These are phyloP conservation scores for Phoma sp. DNA, from an alignment of 2,329 filamentous ascomycete genomes.

Conservation along the genomic window DNA sequence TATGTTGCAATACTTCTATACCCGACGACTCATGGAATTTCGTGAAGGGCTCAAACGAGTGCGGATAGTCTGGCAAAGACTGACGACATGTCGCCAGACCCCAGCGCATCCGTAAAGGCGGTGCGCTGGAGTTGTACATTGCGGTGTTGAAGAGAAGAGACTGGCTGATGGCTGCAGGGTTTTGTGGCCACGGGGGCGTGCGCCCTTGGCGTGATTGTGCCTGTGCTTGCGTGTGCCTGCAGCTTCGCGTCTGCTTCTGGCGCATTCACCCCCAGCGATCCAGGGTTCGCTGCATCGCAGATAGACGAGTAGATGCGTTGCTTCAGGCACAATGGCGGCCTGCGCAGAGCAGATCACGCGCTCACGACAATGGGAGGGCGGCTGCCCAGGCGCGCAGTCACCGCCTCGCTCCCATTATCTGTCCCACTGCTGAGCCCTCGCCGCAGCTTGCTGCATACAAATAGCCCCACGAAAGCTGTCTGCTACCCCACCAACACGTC, in stretches of 20 bases:
- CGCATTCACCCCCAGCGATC: slow-evolving; percentile 15
- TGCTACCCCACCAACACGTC: slow-evolving; percentile 37
- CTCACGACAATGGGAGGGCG: slow-evolving; percentile 14
- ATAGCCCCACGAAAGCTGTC: slow-evolving; percentile 34
- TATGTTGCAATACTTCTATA: slow-evolving; percentile 45
- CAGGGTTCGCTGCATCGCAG: slow-evolving; percentile 22
- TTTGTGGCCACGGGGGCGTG: slow-evolving; percentile 18
- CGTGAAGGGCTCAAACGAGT: slow-evolving; percentile 48
- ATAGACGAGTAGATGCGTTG: slow-evolving; percentile 39
- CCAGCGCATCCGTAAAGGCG: slow-evolving; percentile 38
- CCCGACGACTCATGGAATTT: slow-evolving; percentile 40
- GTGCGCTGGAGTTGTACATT: slow-evolving; percentile 45
- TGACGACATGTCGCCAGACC: slow-evolving; percentile 39
- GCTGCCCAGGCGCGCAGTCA: slow-evolving; percentile 18
- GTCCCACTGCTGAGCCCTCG: slow-evolving; percentile 23
- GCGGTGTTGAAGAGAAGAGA: slow-evolving; percentile 32
- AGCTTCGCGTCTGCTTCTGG: slow-evolving; percentile 15
- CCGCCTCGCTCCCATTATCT: slow-evolving; percentile 30
- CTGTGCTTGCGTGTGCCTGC: slow-evolving; percentile 2
- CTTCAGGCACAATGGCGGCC: slow-evolving; percentile 42
- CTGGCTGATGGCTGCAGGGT: slow-evolving; percentile 8
- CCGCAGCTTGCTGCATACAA: slow-evolving; percentile 35
- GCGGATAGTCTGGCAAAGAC: slow-evolving; percentile 45
- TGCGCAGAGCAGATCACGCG: slow-evolving; percentile 31
- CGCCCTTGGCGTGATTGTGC: slow-evolving; percentile 18